Conservation (phyloP, 768 basidiomycete genomes). For the Fomitopsis pulvina region DNA sequence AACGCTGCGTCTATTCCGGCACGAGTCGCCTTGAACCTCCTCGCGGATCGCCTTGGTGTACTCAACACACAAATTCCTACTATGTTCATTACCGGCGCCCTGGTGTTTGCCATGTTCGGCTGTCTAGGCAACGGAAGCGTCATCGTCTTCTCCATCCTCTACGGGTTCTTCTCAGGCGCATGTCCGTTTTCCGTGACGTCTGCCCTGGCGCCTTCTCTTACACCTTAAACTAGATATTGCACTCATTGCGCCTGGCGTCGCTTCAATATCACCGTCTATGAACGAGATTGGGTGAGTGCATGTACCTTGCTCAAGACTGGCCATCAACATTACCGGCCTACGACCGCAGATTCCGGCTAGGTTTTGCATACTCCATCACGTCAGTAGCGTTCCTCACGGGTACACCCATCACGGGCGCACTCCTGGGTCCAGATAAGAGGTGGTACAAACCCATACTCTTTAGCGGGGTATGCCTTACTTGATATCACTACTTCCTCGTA, state of each 20-base stretch:
- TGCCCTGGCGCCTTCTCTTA: background rate
- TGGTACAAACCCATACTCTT: conserved; percentile 18
- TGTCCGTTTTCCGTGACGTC: conserved; percentile 15
- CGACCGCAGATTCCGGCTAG: conserved; percentile 15
- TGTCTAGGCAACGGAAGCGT: conserved; percentile 27
- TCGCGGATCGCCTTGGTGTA: conserved; percentile 42
- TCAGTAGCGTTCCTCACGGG: conserved; percentile 16
- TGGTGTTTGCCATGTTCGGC: conserved; percentile 33
- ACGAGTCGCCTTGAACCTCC: conserved; percentile 46
- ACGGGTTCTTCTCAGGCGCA: conserved; percentile 41
- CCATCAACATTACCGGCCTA: background rate
- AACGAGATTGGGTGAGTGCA: conserved; percentile 9
- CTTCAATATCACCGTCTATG: conserved; percentile 1
- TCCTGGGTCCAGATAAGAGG: conserved; percentile 6
- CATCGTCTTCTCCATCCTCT: conserved; percentile 35
- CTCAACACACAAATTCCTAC: conserved; percentile 34
- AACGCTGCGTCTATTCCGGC: conserved; percentile 48
- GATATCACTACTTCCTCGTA: too few species aligned
- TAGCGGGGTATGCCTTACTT: conserved; percentile 15
- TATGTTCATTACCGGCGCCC: conserved; percentile 26
- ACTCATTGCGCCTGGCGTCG: conserved; percentile 9
- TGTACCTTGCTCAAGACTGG: background rate
- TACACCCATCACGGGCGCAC: conserved; percentile 19
- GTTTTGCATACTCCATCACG: conserved; percentile 15
- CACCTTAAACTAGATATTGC: conserved; percentile 4